Percentiles rank a stretch among this genome's conserved stretches.
These are phyloP conservation scores for Tetradesmus lagerheimii DNA, from an alignment of 139 green algal species.

Conservation along the genomic window DNA sequence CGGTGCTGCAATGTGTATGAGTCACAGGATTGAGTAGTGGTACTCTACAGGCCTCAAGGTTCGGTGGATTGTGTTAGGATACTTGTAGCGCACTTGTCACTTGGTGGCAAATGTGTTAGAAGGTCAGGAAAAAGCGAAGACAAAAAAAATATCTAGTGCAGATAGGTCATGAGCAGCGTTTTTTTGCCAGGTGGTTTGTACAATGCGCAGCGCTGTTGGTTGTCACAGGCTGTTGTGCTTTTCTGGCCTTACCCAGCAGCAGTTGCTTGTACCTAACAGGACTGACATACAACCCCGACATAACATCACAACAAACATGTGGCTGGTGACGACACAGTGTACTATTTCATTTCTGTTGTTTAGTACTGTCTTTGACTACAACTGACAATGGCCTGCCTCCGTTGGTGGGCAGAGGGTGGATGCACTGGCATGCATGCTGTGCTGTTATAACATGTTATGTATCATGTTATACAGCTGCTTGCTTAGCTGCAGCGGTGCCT, in stretches of 20 bases:
- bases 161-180: too few species aligned
- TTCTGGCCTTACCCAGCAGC: not conserved
- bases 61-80: too few species aligned
- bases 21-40: not conserved
- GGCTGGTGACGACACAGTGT: not conserved
- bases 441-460: too few species aligned
- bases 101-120: not conserved
- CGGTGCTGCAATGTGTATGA: not conserved
- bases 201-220: not conserved
- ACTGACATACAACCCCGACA: not conserved
- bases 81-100: too few species aligned
- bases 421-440: not conserved
- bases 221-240: not conserved
- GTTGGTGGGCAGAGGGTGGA: not conserved
- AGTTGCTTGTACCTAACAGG: not conserved
- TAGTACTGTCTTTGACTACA: not conserved
- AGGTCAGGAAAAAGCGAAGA: not conserved
- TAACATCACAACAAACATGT: not conserved
- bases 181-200: not conserved
- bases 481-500: not conserved
- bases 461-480: not conserved
- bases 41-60: not conserved
- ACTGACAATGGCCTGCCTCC: not conserved
- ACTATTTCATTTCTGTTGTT: not conserved
- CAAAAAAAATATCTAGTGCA: not conserved